Base-by-base conservation (phyloP, 371 early-diverging fungal species). In the Mortierella sp. region DNA sequence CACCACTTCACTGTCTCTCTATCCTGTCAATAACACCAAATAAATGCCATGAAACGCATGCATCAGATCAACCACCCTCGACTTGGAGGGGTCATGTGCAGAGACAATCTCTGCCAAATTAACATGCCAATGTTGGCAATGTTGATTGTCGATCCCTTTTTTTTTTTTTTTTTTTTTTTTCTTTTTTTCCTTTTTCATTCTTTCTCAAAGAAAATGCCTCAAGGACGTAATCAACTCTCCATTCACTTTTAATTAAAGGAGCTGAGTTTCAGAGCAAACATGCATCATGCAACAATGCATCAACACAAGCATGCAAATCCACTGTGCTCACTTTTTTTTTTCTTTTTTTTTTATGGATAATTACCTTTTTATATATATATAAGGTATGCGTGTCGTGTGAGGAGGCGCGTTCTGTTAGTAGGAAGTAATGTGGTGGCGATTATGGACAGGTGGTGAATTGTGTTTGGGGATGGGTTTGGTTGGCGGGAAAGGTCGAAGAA, bases 301-400 rank as follows among this genome's bases (percentile, higher is more conserved):
- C 52, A 50, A 50, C 21, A 7, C n/a, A n/a, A 1, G 52, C 52
- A 55, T 55, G 55, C 28, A n/a, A 55, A 5, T 55, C 10, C 28
- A 55, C 5, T 28, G 55, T 55, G 55, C 55, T 55, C 55, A 10
- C 13, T 55, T 52, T 55, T 55, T 55, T 55, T 28, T 24, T 55
- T 28, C 32, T 53, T 24, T 53, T 53, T 24, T 24, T 24, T 21
- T 24, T 0, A 24, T 0, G 24, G 55, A 7, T 11, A 1, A 22
- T 55, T 55, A 55, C 55, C 55, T 55, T 55, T 55, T 50, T 52
- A 11, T 55, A 55, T 55, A 55, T 55, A 55, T 55, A 55, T 55
- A 55, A 11, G 10, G 55, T 24, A 32, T 63, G 48, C 41, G 47
- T 24, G 63, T 63, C 60, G 60, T 36, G 40, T 59, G 60, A 59